phyloP scores from a whole-genome alignment of 202 grass and related monocot genomes.

The Setaria viridis region DNA sequence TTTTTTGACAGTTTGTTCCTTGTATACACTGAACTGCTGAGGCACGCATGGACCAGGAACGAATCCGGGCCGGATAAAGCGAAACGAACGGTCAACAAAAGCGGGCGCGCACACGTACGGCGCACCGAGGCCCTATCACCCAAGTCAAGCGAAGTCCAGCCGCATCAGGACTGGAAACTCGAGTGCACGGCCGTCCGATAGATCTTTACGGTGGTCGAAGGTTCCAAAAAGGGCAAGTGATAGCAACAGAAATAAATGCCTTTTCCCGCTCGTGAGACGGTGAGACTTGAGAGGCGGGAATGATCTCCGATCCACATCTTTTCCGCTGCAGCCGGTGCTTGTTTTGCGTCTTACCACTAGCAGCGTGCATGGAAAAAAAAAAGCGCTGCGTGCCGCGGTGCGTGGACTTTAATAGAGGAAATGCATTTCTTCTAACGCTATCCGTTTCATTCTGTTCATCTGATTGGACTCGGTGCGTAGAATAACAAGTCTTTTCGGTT shows the following conservation, averaged over 20 bases:
- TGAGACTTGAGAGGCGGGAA: not conserved
- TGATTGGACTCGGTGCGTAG: not conserved
- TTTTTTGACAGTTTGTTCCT: too few species aligned
- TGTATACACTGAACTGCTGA: not conserved
- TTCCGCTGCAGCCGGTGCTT: not conserved
- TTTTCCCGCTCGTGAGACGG: not conserved
- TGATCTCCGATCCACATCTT: not conserved
- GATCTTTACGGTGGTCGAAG: not conserved
- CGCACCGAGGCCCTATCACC: not conserved
- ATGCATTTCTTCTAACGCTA: not conserved
- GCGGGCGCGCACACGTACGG: not conserved
- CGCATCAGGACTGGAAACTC: not conserved
- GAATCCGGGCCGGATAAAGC: not conserved
- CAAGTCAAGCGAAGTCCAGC: not conserved
- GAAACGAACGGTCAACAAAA: constrained; percentile 5
- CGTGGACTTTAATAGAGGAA: constrained; percentile 1
- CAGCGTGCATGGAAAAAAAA: constrained; percentile 1
- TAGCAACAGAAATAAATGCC: not conserved
- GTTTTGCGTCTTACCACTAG: constrained; percentile 12
- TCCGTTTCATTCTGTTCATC: not conserved
- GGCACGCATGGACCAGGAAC: not conserved
- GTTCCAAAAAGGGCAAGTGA: not conserved
- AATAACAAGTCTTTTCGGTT: not conserved
- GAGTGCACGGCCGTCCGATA: not conserved
- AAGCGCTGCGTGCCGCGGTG: not conserved